Conservation (phyloP, 163 green algal species). For the Chlamydomonas reinhardtii region DNA sequence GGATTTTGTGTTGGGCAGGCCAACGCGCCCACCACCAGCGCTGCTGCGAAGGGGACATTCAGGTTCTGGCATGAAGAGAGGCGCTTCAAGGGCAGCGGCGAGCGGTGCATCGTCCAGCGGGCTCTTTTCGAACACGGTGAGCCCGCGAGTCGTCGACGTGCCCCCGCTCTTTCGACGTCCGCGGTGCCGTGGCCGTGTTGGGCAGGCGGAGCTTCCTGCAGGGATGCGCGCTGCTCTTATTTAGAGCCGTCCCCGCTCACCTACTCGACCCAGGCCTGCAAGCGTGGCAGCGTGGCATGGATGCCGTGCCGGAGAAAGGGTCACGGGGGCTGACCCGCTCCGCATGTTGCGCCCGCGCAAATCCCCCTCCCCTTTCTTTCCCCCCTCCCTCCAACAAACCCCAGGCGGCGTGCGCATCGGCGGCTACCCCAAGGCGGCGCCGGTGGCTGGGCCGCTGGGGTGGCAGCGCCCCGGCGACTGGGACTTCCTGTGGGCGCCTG, state of each 20-base stretch:
- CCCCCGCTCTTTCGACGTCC: no score
- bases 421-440: slow-evolving; percentile 70
- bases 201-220: background rate
- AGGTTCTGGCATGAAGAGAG: slow-evolving; percentile 72
- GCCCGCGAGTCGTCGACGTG: no score
- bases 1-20: background rate
- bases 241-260: no score
- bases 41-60: slow-evolving; percentile 49
- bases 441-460: slow-evolving; percentile 65
- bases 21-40: slow-evolving; percentile 10
- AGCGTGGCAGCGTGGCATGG: no score
- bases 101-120: slow-evolving; percentile 67
- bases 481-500: slow-evolving; percentile 76
- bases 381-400: background rate
- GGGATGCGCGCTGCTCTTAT: background rate
- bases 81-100: slow-evolving; percentile 64
- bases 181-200: background rate
- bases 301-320: no score
- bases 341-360: no score
- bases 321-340: no score
- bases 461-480: slow-evolving; percentile 66
- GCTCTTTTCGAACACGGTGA: slow-evolving; percentile 63
- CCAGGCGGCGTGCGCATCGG: slow-evolving; percentile 71
- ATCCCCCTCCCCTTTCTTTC: background rate
- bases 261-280: background rate